Evolutionary conservation across 2,329 filamentous ascomycete species (phyloP).

Genomic region (Diaporthe citriasiana): DNA sequence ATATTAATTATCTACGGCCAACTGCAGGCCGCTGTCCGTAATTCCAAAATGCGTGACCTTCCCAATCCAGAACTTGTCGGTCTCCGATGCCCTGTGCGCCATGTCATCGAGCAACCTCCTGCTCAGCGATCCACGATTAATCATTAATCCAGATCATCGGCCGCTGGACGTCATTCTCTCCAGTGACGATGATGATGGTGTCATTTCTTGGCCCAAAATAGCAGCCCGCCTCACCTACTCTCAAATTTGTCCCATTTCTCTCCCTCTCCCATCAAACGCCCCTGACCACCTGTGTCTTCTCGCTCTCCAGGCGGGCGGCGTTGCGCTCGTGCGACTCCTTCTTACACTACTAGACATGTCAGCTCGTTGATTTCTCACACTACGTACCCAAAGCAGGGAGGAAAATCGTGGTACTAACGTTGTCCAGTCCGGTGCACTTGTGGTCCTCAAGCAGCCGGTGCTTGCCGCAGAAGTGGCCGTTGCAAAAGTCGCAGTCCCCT

Average conservation of each 20-base stretch:
- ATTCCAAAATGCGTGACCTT: background rate
- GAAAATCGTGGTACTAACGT: constrained; percentile 67
- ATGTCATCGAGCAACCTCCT: too few species aligned
- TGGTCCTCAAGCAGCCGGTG: constrained; percentile 95
- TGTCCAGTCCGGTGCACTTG: constrained; percentile 91
- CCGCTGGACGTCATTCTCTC: background rate
- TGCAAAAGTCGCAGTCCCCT: constrained; percentile 95
- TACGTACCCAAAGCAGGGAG: constrained; percentile 40
- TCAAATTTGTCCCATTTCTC: background rate
- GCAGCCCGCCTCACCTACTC: background rate
- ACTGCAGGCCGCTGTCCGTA: background rate
- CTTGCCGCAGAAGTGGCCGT: constrained; percentile 94
- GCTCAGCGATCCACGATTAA: background rate
- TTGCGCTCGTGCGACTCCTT: constrained; percentile 97
- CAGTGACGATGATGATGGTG: background rate
- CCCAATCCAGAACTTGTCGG: background rate
- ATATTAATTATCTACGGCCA: background rate
- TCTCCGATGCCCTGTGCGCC: background rate
- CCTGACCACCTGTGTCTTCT: constrained; percentile 94
- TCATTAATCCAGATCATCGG: background rate
- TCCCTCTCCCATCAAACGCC: constrained; percentile 73
- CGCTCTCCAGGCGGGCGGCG: constrained; percentile 89
- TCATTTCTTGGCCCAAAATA: background rate
- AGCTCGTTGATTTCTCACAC: constrained; percentile 42
- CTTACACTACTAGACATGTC: constrained; percentile 75